Evolutionary conservation across 176 grass and related monocot species (phyloP).

Genomic region (Lolium perenne): DNA sequence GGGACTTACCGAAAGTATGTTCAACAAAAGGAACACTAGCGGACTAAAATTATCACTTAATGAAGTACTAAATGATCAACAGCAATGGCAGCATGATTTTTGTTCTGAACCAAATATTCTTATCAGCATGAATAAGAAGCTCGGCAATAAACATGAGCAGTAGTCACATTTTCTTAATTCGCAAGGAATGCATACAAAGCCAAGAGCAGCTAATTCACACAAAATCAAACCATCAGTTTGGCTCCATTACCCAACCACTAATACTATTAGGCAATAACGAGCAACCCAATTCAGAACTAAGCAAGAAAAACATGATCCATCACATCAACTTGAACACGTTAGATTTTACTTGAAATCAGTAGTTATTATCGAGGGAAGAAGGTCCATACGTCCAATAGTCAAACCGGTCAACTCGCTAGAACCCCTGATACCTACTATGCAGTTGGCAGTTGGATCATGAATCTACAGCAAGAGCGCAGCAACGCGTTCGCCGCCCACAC

Average conservation of each 20-base stretch:
- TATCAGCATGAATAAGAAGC: neutral
- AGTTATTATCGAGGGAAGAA: neutral
- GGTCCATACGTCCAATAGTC: neutral
- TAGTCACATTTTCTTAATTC: neutral
- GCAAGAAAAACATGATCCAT: neutral
- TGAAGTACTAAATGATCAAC: neutral
- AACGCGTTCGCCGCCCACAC: neutral
- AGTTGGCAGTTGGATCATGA: constrained; percentile 24
- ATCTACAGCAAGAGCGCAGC: neutral
- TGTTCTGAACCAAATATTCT: neutral
- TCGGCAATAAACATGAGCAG: neutral
- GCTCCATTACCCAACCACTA: neutral
- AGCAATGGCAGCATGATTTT: constrained; percentile 13
- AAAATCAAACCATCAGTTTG: neutral
- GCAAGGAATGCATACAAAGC: neutral
- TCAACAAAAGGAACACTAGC: neutral
- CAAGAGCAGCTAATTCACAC: neutral
- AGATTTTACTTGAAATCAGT: neutral
- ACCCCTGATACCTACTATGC: neutral
- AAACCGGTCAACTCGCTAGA: constrained; percentile 12
- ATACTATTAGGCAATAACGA: neutral
- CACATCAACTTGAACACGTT: neutral
- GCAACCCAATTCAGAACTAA: neutral
- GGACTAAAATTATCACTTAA: neutral
- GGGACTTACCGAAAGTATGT: too few relatives aligned